Base-by-base conservation (phyloP, 352 stramenopile genomes). In the Pythium chondricola region DNA sequence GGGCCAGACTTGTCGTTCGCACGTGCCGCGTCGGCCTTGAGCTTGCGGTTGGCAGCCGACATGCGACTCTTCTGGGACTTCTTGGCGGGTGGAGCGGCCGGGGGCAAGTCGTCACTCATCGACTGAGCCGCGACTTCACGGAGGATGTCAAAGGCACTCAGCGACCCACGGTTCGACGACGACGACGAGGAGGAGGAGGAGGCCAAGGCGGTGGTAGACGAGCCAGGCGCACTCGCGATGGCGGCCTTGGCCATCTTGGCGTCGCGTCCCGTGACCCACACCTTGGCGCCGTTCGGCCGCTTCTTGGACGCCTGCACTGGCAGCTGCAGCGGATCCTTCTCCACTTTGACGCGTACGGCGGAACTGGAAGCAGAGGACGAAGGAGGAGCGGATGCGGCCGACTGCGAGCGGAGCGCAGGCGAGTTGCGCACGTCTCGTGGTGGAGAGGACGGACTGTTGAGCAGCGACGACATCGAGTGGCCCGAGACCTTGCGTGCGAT, bases 111-210 rank as follows among this genome's bases (percentile, higher is more conserved):
- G 20, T 61, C 58, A 30, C 59, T 64, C 49, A 85, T 85, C 22
- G 68, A 79, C 58, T 90, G 72, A 21, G 70, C 68, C 38, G 79
- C 82, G n/a, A 93, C 82, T 66, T 85, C 72, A 9, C 78, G 74
- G 21, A 93, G 52, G 25, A 93, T 93, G 48, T 93, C 82, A 43
- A 93, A 90, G 5, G 79, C 76, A 30, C 77, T 92, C n/a, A 87
- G 56, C 16, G 64, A 51, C 24, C 65, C 56, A 16, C 56, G 43
- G 2, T 7, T 31, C 6, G 37, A 25, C 4, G 43, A 45, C 3
- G 26, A 32, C 6, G 43, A 37, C 8, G 52, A 40, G 4, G 43
- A 13, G 2, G 38, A 49, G 2, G 52, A 45, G 3, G 41, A 43
- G 1, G 26, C 10, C 18, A 10, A n/a, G 7, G 38, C 38, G 8